A percentile compares a stretch with the other conserved stretches of the same genome.
Conservation (phyloP, 805 yeast species). For the baker's yeast (Saccharomyces cerevisiae) region DNA sequence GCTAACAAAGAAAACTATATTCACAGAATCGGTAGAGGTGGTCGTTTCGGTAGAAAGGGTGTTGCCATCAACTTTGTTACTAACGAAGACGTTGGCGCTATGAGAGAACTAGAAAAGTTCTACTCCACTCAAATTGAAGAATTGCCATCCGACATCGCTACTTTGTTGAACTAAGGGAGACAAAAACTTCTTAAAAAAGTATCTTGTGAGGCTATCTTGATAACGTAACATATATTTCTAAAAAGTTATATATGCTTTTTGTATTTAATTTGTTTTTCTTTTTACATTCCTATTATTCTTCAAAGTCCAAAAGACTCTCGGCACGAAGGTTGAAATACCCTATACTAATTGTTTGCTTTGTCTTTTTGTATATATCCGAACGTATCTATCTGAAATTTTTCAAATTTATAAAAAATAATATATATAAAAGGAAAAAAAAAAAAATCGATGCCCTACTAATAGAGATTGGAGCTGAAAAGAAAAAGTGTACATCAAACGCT, state of each 20-base stretch:
- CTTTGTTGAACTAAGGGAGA: conserved; percentile 26
- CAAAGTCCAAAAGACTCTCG: not conserved
- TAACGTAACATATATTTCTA: not conserved
- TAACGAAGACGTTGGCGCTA: conserved; percentile 59
- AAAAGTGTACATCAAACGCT: not conserved
- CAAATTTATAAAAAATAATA: not conserved
- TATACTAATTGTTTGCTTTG: not conserved
- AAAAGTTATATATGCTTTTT: conserved; percentile 1
- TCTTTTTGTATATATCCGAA: not conserved
- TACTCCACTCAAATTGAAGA: conserved; percentile 69
- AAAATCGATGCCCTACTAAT: not conserved
- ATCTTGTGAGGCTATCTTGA: not conserved
- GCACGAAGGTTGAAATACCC: not conserved
- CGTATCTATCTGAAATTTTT: not conserved
- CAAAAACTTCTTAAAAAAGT: not conserved
- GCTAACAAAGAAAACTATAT: conserved; percentile 88
- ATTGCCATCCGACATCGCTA: conserved; percentile 69
- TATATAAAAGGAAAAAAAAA: not conserved
- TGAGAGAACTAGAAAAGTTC: conserved; percentile 68
- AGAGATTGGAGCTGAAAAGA: not conserved
- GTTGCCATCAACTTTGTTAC: conserved; percentile 94
- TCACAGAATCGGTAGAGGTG: conserved; percentile 97
- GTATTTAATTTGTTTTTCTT: not conserved
- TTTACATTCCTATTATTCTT: not conserved
- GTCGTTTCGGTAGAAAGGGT: conserved; percentile 97